A percentile compares a stretch with the other conserved stretches of the same genome.
Evolutionary conservation across 2,329 filamentous ascomycete species (phyloP).

Genomic region (Coniella vitis): DNA sequence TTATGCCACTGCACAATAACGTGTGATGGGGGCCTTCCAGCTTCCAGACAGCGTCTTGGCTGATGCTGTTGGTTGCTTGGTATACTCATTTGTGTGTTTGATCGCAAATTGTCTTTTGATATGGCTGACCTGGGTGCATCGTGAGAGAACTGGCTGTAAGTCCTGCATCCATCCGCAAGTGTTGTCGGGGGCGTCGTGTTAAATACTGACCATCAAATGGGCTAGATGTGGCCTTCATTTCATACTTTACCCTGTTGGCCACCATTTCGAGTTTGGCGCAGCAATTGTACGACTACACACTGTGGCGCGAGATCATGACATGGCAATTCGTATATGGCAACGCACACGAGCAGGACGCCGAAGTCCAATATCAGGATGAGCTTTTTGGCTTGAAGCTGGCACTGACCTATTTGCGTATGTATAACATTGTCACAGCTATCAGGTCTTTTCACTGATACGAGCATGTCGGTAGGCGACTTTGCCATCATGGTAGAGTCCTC

Average conservation of each 20-base stretch:
- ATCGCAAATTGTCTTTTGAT: conserved; percentile 7
- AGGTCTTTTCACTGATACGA: neutral
- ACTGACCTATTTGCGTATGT: conserved; percentile 11
- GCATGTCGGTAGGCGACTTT: conserved; percentile 3
- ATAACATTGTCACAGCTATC: neutral
- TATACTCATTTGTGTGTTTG: conserved; percentile 9
- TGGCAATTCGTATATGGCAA: conserved; percentile 10
- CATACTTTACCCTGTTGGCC: conserved; percentile 12
- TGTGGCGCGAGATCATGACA: conserved; percentile 11
- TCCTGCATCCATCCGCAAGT: neutral
- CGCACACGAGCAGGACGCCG: conserved; percentile 4
- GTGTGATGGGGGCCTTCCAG: conserved; percentile 17
- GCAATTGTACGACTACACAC: conserved; percentile 12
- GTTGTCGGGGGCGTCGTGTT: neutral
- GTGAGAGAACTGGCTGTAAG: conserved; percentile 11
- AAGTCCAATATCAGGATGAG: conserved; percentile 13
- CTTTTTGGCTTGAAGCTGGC: conserved; percentile 11
- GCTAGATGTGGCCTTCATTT: conserved; percentile 13
- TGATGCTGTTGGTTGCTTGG: conserved; percentile 11
- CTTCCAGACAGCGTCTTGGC: conserved; percentile 14
- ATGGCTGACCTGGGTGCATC: conserved; percentile 12
- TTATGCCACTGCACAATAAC: conserved; percentile 1
- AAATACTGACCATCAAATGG: neutral
- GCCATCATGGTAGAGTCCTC: conserved; percentile 10
- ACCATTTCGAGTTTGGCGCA: conserved; percentile 9